These are phyloP conservation scores for Hymenoscyphus fraxineus DNA, from an alignment of 2,329 filamentous ascomycete species.

Conservation along the genomic window DNA sequence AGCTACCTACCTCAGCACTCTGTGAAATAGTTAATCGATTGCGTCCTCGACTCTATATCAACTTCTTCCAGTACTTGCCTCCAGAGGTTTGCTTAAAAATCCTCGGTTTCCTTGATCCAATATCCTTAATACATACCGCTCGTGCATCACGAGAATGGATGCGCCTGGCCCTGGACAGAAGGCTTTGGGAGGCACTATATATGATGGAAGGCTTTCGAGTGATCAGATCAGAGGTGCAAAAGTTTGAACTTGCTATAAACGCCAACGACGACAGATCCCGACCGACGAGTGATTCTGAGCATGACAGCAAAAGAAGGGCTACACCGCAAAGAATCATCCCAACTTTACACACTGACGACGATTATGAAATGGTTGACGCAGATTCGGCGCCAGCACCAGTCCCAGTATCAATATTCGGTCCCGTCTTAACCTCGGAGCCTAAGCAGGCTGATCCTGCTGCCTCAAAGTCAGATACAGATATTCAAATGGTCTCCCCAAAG, in stretches of 20 bases:
- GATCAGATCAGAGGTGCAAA: conserved; percentile 59
- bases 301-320: conserved; percentile 52
- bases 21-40: conserved; percentile 76
- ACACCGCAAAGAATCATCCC: conserved; percentile 39
- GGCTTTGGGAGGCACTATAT: conserved; percentile 83
- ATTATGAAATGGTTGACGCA: conserved; percentile 46
- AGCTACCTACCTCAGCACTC: conserved; percentile 75
- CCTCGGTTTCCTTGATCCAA: conserved; percentile 77
- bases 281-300: conserved; percentile 42
- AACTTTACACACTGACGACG: conserved; percentile 39
- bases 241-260: conserved; percentile 57
- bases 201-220: conserved; percentile 81
- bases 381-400: conserved; percentile 23
- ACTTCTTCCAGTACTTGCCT: conserved; percentile 82
- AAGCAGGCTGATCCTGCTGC: conserved; percentile 17
- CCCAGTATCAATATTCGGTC: conserved; percentile 29
- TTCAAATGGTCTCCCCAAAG: conserved; percentile 18
- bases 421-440: conserved; percentile 11
- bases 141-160: conserved; percentile 80
- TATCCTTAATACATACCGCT: conserved; percentile 75
- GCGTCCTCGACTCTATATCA: conserved; percentile 82
- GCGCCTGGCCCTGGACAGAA: conserved; percentile 71
- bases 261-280: conserved; percentile 29
- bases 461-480: conserved; percentile 20
- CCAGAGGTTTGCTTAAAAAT: conserved; percentile 89